These are phyloP conservation scores for Xanthoconium separans DNA, from an alignment of 1,284 basidiomycete species.

Conservation along the genomic window DNA sequence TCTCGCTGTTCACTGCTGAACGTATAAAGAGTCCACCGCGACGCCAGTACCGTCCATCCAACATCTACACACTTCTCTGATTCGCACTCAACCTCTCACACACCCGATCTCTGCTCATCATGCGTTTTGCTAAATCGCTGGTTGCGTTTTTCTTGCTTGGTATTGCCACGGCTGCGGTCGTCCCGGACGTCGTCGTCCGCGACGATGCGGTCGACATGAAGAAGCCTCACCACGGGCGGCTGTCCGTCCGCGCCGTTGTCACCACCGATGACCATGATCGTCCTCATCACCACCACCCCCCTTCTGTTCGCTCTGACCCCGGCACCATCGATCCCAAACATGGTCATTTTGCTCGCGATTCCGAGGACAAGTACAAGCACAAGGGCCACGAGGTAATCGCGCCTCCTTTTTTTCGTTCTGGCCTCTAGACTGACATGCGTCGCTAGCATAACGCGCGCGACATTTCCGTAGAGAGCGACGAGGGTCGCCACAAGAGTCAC, in stretches of 20 bases:
- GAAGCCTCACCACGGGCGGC: neutral
- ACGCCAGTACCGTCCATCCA: neutral
- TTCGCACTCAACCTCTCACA: neutral
- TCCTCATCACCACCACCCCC: neutral
- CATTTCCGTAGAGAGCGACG: neutral
- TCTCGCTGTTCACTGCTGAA: neutral
- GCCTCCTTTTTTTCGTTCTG: too few species aligned
- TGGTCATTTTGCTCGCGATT: too few species aligned
- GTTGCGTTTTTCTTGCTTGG: conserved; percentile 14
- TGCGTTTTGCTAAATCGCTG: conserved; percentile 14
- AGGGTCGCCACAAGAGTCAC: too few species aligned
- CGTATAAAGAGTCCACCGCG: conserved; percentile 2
- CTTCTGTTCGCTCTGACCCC: too few species aligned
- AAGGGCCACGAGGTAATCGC: too few species aligned
- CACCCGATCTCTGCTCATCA: neutral
- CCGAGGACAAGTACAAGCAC: too few species aligned
- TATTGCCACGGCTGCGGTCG: neutral
- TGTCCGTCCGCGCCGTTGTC: neutral
- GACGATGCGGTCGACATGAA: neutral
- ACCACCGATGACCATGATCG: neutral
- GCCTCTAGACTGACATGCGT: neutral
- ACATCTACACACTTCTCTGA: neutral
- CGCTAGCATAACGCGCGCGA: neutral
- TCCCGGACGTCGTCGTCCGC: conserved; percentile 5
- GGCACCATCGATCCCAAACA: too few species aligned